Percentiles rank a stretch among this genome's conserved stretches.
phyloP scores from a whole-genome alignment of 2,329 filamentous ascomycete species.

The Samsoniella hepiali region DNA sequence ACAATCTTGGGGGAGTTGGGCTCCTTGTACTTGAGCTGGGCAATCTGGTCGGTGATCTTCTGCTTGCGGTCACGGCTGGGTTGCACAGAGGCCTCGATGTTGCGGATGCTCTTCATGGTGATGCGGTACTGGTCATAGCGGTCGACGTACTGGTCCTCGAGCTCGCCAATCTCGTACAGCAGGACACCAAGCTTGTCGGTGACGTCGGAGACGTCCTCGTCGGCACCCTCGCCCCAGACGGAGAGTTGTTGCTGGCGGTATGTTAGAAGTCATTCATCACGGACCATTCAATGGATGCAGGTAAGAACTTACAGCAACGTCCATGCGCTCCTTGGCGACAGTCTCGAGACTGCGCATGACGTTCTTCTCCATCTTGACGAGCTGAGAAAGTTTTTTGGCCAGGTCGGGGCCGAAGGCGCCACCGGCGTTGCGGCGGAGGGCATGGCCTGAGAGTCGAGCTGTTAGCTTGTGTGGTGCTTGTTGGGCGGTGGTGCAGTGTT shows the following conservation, averaged over 20 bases:
- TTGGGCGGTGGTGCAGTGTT: background rate
- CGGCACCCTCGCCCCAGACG: slow-evolving; percentile 91
- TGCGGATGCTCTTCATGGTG: slow-evolving; percentile 98
- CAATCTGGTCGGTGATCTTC: slow-evolving; percentile 98
- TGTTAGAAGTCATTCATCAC: slow-evolving; percentile 19
- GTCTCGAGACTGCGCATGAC: slow-evolving; percentile 98
- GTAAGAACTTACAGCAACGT: slow-evolving; percentile 75
- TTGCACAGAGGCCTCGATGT: slow-evolving; percentile 98
- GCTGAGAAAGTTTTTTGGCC: slow-evolving; percentile 93
- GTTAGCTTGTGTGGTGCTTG: background rate
- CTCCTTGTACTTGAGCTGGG: slow-evolving; percentile 99
- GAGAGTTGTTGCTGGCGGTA: slow-evolving; percentile 86
- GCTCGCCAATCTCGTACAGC: slow-evolving; percentile 96
- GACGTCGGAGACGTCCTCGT: slow-evolving; percentile 97
- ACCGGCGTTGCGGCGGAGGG: slow-evolving; percentile 69
- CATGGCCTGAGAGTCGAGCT: slow-evolving; percentile 48
- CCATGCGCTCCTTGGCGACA: slow-evolving; percentile 94
- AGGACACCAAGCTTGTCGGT: slow-evolving; percentile 98
- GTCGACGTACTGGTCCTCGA: slow-evolving; percentile 97
- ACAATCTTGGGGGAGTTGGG: slow-evolving; percentile 97
- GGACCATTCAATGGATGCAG: no score
- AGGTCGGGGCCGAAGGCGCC: slow-evolving; percentile 82
- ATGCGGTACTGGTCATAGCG: slow-evolving; percentile 99
- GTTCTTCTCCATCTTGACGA: slow-evolving; percentile 99
- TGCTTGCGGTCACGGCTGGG: slow-evolving; percentile 99